A percentile compares a stretch with the other conserved stretches of the same genome.
phyloP scores from a whole-genome alignment of 352 stramenopile genomes.

The Globisporangium paddicum region DNA sequence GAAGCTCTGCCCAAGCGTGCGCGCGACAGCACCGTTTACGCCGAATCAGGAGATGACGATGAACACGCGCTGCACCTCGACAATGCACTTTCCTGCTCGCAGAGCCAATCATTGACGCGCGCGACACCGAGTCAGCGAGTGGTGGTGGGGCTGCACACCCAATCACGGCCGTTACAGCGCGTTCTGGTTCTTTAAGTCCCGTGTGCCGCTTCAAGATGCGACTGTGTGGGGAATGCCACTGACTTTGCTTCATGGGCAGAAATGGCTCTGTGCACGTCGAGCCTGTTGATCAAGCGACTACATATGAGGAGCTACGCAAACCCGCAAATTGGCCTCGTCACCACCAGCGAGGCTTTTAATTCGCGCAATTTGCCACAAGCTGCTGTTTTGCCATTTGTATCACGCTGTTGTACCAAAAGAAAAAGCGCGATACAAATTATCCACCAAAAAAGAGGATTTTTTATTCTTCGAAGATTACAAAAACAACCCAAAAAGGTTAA shows the following conservation, averaged over 20 bases:
- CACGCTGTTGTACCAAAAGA: background rate
- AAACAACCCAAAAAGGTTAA: conserved; percentile 7
- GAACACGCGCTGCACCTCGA: conserved; percentile 7
- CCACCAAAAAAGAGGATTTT: background rate
- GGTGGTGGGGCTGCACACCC: background rate
- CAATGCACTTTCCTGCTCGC: background rate
- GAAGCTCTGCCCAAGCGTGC: background rate
- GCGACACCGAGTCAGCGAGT: conserved; percentile 1
- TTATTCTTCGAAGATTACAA: background rate
- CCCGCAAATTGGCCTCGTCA: no score
- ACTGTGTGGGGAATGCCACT: background rate
- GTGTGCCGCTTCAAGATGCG: background rate
- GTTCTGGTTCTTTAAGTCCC: no score
- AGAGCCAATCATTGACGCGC: conserved; percentile 1
- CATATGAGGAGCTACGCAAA: no score
- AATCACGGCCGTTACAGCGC: conserved; percentile 10
- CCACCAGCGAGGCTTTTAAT: background rate
- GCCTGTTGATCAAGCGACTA: no score
- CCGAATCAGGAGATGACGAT: no score
- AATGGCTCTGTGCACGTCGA: no score
- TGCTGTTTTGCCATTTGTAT: background rate
- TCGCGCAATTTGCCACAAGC: conserved; percentile 1
- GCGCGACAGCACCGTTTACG: no score
- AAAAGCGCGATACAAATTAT: background rate
- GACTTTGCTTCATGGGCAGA: background rate